phyloP scores from a whole-genome alignment of 2,329 filamentous ascomycete genomes.

The Blumeriella jaapii region DNA sequence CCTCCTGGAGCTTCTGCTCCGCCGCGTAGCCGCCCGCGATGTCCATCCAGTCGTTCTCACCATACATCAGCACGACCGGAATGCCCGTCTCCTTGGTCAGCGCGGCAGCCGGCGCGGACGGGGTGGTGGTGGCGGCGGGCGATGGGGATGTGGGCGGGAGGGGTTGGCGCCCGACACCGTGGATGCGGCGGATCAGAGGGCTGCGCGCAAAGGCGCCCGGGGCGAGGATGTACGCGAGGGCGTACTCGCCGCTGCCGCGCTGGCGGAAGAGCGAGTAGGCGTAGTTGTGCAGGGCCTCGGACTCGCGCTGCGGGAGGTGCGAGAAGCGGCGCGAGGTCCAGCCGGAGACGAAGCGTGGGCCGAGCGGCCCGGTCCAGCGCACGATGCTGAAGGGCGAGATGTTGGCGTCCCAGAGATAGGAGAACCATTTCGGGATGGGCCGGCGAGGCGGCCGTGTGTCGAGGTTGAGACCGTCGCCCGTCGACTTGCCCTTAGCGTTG shows the following conservation, averaged over 20 bases:
- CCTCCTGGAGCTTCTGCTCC: slow-evolving; percentile 64
- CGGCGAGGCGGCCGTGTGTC: slow-evolving; percentile 31
- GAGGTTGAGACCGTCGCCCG: slow-evolving; percentile 23
- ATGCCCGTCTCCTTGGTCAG: slow-evolving; percentile 44
- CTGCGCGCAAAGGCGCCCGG: slow-evolving; percentile 85
- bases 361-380: slow-evolving; percentile 77
- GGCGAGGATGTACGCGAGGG: slow-evolving; percentile 80
- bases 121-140: neutral
- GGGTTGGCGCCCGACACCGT: slow-evolving; percentile 69
- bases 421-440: slow-evolving; percentile 73
- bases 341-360: slow-evolving; percentile 82
- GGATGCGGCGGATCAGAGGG: slow-evolving; percentile 78
- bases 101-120: neutral
- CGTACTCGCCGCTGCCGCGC: slow-evolving; percentile 87
- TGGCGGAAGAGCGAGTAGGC: slow-evolving; percentile 90
- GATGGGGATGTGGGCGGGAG: slow-evolving; percentile 9
- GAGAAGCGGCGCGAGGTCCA: slow-evolving; percentile 93
- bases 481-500: slow-evolving; percentile 34
- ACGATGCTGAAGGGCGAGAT: slow-evolving; percentile 89
- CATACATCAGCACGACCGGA: slow-evolving; percentile 89
- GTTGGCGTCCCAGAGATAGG: slow-evolving; percentile 94
- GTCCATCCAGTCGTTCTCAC: slow-evolving; percentile 99
- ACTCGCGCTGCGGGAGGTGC: slow-evolving; percentile 70
- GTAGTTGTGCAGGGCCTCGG: slow-evolving; percentile 81
- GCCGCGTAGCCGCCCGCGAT: slow-evolving; percentile 73